phyloP scores from a whole-genome alignment of 352 stramenopile species.

The Globisporangium perplexum region DNA sequence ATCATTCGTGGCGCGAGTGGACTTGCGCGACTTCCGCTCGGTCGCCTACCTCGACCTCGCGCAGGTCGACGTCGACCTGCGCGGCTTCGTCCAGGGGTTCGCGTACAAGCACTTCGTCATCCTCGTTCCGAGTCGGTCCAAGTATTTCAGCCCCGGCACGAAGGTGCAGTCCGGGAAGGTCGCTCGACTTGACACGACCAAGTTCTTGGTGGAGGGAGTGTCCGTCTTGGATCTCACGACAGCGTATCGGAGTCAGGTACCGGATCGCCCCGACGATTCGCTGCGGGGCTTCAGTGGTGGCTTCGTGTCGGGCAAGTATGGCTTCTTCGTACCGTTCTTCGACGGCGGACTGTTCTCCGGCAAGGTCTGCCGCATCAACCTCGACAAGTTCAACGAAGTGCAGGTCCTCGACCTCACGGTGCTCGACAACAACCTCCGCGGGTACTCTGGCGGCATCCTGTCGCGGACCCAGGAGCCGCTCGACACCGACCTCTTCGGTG shows the following conservation, averaged over 20 bases:
- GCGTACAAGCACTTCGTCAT: constrained; percentile 72
- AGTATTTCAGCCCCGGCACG: constrained; percentile 18
- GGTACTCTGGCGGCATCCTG: constrained; percentile 47
- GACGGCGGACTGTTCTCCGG: constrained; percentile 59
- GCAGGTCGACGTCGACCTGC: constrained; percentile 33
- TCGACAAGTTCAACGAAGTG: constrained; percentile 76
- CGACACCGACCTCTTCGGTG: constrained; percentile 50
- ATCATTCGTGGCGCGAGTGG: constrained; percentile 47
- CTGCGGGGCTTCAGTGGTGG: constrained; percentile 65
- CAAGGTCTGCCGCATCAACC: constrained; percentile 72
- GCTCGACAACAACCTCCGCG: constrained; percentile 32
- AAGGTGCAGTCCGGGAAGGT: constrained; percentile 58
- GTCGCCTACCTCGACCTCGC: constrained; percentile 52
- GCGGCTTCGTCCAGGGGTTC: constrained; percentile 67
- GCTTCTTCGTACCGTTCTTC: constrained; percentile 76
- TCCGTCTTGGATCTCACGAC: constrained; percentile 48
- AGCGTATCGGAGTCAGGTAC: constrained; percentile 57
- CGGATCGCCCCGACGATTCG: constrained; percentile 46
- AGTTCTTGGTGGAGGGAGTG: constrained; percentile 49
- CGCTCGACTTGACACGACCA: constrained; percentile 57
- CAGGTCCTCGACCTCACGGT: constrained; percentile 64
- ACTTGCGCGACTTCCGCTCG: constrained; percentile 56
- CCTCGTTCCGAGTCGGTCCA: constrained; percentile 44
- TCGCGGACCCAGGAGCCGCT: constrained; percentile 38
- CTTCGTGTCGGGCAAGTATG: constrained; percentile 72